These are phyloP conservation scores for Penicillium malachiteum DNA, from an alignment of 495 filamentous ascomycete genomes.

Conservation along the genomic window DNA sequence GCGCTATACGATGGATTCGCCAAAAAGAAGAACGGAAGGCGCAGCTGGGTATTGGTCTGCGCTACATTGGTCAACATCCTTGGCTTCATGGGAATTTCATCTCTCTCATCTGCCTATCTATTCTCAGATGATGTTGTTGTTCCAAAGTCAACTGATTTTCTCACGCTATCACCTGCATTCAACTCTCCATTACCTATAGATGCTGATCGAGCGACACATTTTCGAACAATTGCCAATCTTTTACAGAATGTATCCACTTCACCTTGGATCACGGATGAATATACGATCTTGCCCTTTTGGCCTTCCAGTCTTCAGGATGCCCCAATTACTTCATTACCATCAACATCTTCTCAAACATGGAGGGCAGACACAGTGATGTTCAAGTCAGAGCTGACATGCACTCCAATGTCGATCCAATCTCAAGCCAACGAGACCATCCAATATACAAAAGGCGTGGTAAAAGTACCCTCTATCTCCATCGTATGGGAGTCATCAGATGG, in stretches of 20 bases:
- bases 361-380: constrained; percentile 34
- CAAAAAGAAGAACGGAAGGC: constrained; percentile 20
- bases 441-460: background rate
- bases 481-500: too few species aligned
- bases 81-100: constrained; percentile 30
- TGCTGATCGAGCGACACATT: constrained; percentile 23
- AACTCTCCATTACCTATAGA: constrained; percentile 17
- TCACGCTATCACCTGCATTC: too few species aligned
- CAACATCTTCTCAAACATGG: constrained; percentile 24
- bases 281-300: constrained; percentile 40
- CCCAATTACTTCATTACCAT: constrained; percentile 24
- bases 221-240: constrained; percentile 32
- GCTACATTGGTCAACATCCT: constrained; percentile 30
- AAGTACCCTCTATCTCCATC: too few species aligned
- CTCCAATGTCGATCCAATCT: constrained; percentile 17
- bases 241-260: constrained; percentile 38
- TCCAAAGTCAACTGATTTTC: constrained; percentile 9
- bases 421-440: background rate
- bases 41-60: constrained; percentile 30
- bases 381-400: constrained; percentile 27
- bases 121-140: constrained; percentile 23
- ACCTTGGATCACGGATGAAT: constrained; percentile 39
- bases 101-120: constrained; percentile 35
- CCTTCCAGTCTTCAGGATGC: constrained; percentile 16
- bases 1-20: constrained; percentile 23